Evolutionary conservation across 495 filamentous ascomycete species (phyloP).

Genomic region (Lasiosphaeria ovina): DNA sequence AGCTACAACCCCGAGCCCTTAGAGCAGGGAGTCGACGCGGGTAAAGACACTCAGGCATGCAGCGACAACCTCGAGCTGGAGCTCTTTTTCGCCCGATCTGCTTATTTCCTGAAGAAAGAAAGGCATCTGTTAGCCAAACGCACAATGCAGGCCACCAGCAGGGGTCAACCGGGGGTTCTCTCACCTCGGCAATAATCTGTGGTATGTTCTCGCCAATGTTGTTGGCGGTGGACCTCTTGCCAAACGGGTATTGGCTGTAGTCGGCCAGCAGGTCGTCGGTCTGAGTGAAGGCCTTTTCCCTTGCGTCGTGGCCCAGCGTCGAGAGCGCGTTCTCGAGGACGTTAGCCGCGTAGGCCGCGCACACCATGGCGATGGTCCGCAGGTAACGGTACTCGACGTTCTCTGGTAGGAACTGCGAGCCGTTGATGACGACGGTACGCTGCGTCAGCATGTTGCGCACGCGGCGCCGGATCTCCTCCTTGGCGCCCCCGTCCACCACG

Average conservation of each 20-base stretch:
- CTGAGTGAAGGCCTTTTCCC: slow-evolving; percentile 92
- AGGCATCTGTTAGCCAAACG: background rate
- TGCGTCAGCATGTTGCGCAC: slow-evolving; percentile 91
- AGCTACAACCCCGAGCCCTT: slow-evolving; percentile 24
- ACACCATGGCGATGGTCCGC: slow-evolving; percentile 92
- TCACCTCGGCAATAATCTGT: slow-evolving; percentile 74
- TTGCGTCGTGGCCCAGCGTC: slow-evolving; percentile 86
- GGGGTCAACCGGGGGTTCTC: slow-evolving; percentile 5
- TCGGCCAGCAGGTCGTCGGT: slow-evolving; percentile 94
- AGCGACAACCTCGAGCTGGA: slow-evolving; percentile 95
- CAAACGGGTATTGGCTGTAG: slow-evolving; percentile 97
- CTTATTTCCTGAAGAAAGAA: slow-evolving; percentile 61
- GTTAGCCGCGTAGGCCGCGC: slow-evolving; percentile 96
- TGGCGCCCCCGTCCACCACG: slow-evolving; percentile 94
- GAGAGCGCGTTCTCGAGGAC: slow-evolving; percentile 96
- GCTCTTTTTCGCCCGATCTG: slow-evolving; percentile 80
- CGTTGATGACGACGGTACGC: slow-evolving; percentile 85
- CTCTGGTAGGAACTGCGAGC: slow-evolving; percentile 83
- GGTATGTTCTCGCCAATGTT: slow-evolving; percentile 92
- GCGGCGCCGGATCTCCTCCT: slow-evolving; percentile 91
- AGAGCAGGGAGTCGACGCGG: slow-evolving; percentile 89
- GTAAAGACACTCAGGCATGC: slow-evolving; percentile 97
- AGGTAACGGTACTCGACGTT: slow-evolving; percentile 90
- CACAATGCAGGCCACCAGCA: background rate
- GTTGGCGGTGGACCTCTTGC: slow-evolving; percentile 67